These are phyloP conservation scores for Globisporangium orthogonon DNA, from an alignment of 352 stramenopile species.

Conservation along the genomic window DNA sequence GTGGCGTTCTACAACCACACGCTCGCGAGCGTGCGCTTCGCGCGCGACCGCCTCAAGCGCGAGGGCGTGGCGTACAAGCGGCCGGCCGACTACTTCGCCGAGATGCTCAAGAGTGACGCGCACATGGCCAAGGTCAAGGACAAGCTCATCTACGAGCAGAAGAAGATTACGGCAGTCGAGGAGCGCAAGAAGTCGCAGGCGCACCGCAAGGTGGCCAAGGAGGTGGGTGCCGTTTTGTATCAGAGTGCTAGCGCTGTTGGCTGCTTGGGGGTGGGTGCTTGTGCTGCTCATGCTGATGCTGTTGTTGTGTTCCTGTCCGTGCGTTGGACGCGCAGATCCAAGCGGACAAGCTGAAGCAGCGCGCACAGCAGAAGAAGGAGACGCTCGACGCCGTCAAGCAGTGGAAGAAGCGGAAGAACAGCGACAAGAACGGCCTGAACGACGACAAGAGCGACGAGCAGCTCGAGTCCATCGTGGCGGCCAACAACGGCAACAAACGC, in stretches of 20 bases:
- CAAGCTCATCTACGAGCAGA: slow-evolving; percentile 98
- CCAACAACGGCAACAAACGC: slow-evolving; percentile 46
- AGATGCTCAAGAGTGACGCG: slow-evolving; percentile 98
- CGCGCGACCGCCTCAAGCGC: slow-evolving; percentile 64
- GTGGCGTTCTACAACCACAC: slow-evolving; percentile 97
- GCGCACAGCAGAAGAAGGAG: slow-evolving; percentile 83
- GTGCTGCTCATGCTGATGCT: not conserved
- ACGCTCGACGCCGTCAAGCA: slow-evolving; percentile 84
- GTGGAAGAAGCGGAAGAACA: slow-evolving; percentile 85
- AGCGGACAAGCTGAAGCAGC: slow-evolving; percentile 79
- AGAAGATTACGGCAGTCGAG: slow-evolving; percentile 98
- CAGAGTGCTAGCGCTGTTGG: not conserved
- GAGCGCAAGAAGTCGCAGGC: slow-evolving; percentile 96
- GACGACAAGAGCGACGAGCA: slow-evolving; percentile 63
- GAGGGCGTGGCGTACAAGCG: slow-evolving; percentile 89
- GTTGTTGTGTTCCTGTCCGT: not conserved
- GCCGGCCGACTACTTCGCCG: slow-evolving; percentile 97
- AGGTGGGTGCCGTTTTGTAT: slow-evolving; percentile 37
- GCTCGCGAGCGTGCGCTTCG: slow-evolving; percentile 54
- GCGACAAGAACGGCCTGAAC: slow-evolving; percentile 47
- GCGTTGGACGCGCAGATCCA: slow-evolving; percentile 23
- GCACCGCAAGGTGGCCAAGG: slow-evolving; percentile 95
- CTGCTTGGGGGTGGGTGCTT: not conserved
- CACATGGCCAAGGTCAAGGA: slow-evolving; percentile 97
- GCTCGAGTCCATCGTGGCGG: slow-evolving; percentile 57